phyloP scores from a whole-genome alignment of 2,329 filamentous ascomycete species.

The Epicoccum nigrum region DNA sequence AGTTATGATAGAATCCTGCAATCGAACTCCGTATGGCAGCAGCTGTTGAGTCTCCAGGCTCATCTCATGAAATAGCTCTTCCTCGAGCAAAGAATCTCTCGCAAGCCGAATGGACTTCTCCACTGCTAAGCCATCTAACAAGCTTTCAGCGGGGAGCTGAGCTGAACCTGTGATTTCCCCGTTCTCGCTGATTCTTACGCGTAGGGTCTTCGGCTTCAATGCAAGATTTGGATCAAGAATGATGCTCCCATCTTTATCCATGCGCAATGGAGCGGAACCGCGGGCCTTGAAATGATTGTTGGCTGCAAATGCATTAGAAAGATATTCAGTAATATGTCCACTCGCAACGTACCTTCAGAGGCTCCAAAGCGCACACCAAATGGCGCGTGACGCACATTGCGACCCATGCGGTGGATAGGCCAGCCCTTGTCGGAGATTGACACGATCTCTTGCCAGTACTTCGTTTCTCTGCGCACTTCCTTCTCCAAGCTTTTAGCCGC shows the following conservation, averaged over 20 bases:
- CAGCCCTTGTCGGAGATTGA: constrained; percentile 83
- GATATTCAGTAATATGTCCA: too few species aligned
- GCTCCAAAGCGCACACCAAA: constrained; percentile 91
- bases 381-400: constrained; percentile 67
- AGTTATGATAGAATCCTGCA: constrained; percentile 56
- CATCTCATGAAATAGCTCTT: constrained; percentile 91
- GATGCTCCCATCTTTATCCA: constrained; percentile 75
- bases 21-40: constrained; percentile 71
- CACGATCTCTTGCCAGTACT: constrained; percentile 88
- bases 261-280: constrained; percentile 80
- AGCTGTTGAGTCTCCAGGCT: constrained; percentile 79
- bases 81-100: constrained; percentile 78
- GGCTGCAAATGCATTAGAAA: constrained; percentile 44
- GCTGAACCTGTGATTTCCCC: constrained; percentile 65
- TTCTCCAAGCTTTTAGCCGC: constrained; percentile 74
- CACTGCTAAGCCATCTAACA: constrained; percentile 60
- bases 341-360: constrained; percentile 65
- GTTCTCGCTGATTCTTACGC: constrained; percentile 68
- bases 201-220: constrained; percentile 64
- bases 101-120: constrained; percentile 75
- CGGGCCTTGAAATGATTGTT: constrained; percentile 66
- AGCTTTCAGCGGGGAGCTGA: constrained; percentile 39
- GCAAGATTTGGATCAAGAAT: constrained; percentile 71
- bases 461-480: constrained; percentile 79
- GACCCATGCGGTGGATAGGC: constrained; percentile 63